Evolutionary conservation across 176 grass and related monocot species (phyloP).

Genomic region (Cenchrus americanus): DNA sequence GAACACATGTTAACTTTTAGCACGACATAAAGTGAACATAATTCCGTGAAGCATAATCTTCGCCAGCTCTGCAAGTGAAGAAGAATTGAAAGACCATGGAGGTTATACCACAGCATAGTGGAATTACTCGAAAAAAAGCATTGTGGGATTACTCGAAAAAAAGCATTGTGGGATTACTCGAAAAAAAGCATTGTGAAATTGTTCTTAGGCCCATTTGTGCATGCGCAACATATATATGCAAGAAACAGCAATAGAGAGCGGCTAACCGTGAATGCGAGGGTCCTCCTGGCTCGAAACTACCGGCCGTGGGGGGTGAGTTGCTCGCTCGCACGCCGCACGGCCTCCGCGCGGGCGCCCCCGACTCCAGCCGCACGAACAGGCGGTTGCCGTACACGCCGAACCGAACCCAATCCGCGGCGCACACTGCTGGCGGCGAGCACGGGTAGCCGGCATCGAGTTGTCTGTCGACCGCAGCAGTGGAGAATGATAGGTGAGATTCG

Average conservation of each 20-base stretch:
- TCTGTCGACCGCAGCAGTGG: not conserved
- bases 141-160: too few species aligned
- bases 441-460: not conserved
- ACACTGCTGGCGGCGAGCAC: not conserved
- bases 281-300: not conserved
- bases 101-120: not conserved
- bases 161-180: too few species aligned
- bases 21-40: not conserved
- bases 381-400: not conserved
- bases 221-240: not conserved
- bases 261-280: conserved; percentile 1
- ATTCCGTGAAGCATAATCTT: not conserved
- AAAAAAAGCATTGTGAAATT: not conserved
- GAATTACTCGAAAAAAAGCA: not conserved
- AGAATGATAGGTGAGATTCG: too few species aligned
- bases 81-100: not conserved
- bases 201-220: not conserved
- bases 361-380: not conserved
- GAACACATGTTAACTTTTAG: conserved; percentile 1
- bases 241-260: not conserved
- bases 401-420: not conserved
- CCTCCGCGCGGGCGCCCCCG: not conserved
- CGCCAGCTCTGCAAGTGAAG: not conserved
- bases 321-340: too few species aligned
- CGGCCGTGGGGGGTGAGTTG: not conserved